A percentile compares a stretch with the other conserved stretches of the same genome.
Conservation (phyloP, 768 basidiomycete genomes). For the Tylopilus felleus region DNA sequence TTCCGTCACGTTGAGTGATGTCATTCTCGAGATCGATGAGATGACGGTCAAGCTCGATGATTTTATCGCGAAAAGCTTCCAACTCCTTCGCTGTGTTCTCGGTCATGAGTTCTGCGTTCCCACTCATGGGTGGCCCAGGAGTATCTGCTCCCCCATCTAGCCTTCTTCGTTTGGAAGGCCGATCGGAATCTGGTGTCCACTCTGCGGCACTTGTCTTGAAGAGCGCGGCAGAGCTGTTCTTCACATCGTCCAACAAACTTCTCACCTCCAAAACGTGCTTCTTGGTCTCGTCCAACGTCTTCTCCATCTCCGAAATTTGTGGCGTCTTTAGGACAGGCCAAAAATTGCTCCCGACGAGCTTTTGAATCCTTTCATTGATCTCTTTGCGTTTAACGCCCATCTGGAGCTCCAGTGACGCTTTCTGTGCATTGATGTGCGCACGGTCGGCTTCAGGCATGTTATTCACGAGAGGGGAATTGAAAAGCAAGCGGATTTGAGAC, state of each 20-base stretch:
- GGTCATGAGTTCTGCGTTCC: background rate
- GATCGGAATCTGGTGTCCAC: conserved; percentile 16
- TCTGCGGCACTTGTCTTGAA: conserved; percentile 16
- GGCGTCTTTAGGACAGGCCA: conserved; percentile 37
- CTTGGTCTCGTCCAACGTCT: conserved; percentile 20
- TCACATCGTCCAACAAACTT: conserved; percentile 20
- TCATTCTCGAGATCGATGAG: conserved; percentile 36
- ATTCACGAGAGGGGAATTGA: conserved; percentile 22
- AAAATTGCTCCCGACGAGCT: conserved; percentile 35
- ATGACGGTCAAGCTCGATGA: conserved; percentile 27
- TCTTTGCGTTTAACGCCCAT: conserved; percentile 32
- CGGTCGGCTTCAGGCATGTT: conserved; percentile 27
- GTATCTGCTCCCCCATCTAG: conserved; percentile 10
- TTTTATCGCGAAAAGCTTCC: conserved; percentile 28
- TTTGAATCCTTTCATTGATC: conserved; percentile 28
- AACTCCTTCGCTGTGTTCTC: conserved; percentile 17
- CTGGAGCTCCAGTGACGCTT: conserved; percentile 21
- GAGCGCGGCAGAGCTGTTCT: conserved; percentile 20
- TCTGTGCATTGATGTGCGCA: conserved; percentile 22
- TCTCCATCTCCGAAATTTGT: conserved; percentile 26
- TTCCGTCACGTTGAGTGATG: conserved; percentile 32
- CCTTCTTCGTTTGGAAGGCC: conserved; percentile 28
- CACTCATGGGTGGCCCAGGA: background rate
- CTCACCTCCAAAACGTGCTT: conserved; percentile 33
- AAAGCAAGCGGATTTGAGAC: conserved; percentile 22